Percentiles rank a stretch among this genome's conserved stretches.
phyloP scores from a whole-genome alignment of 2,329 filamentous ascomycete species.

The Rhexocercosporidium sp. region DNA sequence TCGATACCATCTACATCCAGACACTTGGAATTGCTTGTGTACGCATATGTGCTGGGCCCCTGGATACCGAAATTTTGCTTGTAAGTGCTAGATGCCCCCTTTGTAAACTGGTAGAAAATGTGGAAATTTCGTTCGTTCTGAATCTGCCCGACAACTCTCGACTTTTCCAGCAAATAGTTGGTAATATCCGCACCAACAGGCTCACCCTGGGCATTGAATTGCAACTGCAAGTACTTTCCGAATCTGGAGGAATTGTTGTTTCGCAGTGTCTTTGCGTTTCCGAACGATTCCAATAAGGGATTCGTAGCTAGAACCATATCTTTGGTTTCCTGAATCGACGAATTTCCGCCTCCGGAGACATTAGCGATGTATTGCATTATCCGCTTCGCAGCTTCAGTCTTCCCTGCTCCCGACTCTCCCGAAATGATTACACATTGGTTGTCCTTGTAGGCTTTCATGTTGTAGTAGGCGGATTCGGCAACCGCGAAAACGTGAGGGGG shows the following conservation, averaged over 20 bases:
- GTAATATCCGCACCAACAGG: conserved; percentile 97
- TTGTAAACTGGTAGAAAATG: conserved; percentile 99
- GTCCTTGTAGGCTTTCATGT: conserved; percentile 99
- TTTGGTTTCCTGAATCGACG: conserved; percentile 92
- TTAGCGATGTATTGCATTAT: conserved; percentile 99
- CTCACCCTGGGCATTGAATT: conserved; percentile 91
- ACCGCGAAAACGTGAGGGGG: conserved; percentile 97
- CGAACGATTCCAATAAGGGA: conserved; percentile 94
- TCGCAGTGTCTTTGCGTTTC: conserved; percentile 95
- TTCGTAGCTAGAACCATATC: conserved; percentile 99
- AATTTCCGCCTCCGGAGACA: conserved; percentile 77
- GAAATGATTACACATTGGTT: conserved; percentile 99
- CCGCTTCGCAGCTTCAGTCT: conserved; percentile 97
- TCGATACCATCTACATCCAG: conserved; percentile 94
- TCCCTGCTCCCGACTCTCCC: conserved; percentile 95
- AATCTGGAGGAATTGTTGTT: conserved; percentile 99
- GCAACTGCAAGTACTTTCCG: conserved; percentile 96
- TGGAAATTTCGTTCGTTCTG: conserved; percentile 97
- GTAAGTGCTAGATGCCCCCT: conserved; percentile 87
- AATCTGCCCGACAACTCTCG: conserved; percentile 93
- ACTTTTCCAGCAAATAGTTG: conserved; percentile 96
- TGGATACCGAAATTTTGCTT: conserved; percentile 89
- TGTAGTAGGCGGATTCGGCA: conserved; percentile 95
- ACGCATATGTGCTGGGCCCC: conserved; percentile 88
- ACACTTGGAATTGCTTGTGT: conserved; percentile 94